Conservation (phyloP, 805 yeast genomes). For the Candida vartiovaarae region DNA sequence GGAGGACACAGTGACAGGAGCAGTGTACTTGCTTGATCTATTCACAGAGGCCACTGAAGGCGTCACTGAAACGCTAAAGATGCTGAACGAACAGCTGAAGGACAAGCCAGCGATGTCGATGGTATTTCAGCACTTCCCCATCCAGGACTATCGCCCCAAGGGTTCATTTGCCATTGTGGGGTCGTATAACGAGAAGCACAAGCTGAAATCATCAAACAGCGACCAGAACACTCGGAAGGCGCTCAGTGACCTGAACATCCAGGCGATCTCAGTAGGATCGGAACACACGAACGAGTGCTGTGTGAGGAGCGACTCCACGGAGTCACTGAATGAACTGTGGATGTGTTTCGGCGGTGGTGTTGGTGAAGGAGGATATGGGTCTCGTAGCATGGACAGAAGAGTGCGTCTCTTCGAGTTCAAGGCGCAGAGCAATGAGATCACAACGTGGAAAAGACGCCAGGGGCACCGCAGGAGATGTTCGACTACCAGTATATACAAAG, state of each 20-base stretch:
- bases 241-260: constrained; percentile 39
- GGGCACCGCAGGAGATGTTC: constrained; percentile 33
- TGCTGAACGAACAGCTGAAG: constrained; percentile 17
- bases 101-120: constrained; percentile 33
- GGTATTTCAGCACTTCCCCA: constrained; percentile 64
- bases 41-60: constrained; percentile 36
- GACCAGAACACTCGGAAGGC: constrained; percentile 36
- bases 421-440: constrained; percentile 32
- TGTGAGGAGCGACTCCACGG: constrained; percentile 23
- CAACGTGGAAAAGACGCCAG: constrained; percentile 53
- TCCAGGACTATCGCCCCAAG: constrained; percentile 47
- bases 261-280: constrained; percentile 56
- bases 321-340: constrained; percentile 34
- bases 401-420: constrained; percentile 48
- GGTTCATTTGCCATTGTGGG: constrained; percentile 32
- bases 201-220: constrained; percentile 25
- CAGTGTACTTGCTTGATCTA: constrained; percentile 47
- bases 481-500: constrained; percentile 36
- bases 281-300: constrained; percentile 69
- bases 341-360: constrained; percentile 62
- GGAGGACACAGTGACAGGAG: constrained; percentile 23
- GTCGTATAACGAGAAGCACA: constrained; percentile 31
- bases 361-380: constrained; percentile 62
- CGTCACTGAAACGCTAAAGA: constrained; percentile 26
- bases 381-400: constrained; percentile 40